phyloP scores from a whole-genome alignment of 495 filamentous ascomycete genomes.

The Antarctomyces pellizariae region DNA sequence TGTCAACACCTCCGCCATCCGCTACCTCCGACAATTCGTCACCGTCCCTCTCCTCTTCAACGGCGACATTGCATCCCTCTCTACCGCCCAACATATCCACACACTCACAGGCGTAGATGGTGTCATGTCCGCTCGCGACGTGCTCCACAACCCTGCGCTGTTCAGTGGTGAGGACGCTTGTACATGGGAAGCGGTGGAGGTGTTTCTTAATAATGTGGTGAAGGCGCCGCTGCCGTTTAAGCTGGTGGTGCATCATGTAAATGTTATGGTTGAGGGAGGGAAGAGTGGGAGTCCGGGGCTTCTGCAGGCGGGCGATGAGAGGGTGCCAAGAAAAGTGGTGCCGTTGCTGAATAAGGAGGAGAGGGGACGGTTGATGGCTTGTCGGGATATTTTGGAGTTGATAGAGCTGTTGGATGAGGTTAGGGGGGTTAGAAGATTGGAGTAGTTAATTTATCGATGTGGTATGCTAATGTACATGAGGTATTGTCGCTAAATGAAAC shows the following conservation, averaged over 20 bases:
- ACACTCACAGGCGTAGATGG: slow-evolving; percentile 17
- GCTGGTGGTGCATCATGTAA: slow-evolving; percentile 35
- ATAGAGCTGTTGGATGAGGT: slow-evolving; percentile 34
- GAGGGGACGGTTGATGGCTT: slow-evolving; percentile 22
- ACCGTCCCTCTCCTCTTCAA: slow-evolving; percentile 33
- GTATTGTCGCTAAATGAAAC: no score
- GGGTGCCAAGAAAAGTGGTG: no score
- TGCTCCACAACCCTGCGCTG: slow-evolving; percentile 37
- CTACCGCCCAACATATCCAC: slow-evolving; percentile 12
- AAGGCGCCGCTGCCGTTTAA: slow-evolving; percentile 30
- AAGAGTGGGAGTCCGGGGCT: slow-evolving; percentile 17
- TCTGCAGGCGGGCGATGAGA: background rate
- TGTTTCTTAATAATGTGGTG: slow-evolving; percentile 28
- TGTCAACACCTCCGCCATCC: slow-evolving; percentile 34
- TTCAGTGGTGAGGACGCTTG: slow-evolving; percentile 29
- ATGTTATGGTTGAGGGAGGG: slow-evolving; percentile 35
- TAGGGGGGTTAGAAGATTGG: slow-evolving; percentile 10
- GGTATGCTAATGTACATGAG: background rate
- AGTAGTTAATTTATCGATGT: background rate
- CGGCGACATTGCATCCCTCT: slow-evolving; percentile 33
- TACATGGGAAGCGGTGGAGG: slow-evolving; percentile 34
- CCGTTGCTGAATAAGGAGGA: slow-evolving; percentile 27
- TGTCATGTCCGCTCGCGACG: slow-evolving; percentile 40
- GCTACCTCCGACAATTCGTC: slow-evolving; percentile 22
- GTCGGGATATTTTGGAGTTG: slow-evolving; percentile 27